Conservation (phyloP, 441 rosid species). For the Populus hybrid region DNA sequence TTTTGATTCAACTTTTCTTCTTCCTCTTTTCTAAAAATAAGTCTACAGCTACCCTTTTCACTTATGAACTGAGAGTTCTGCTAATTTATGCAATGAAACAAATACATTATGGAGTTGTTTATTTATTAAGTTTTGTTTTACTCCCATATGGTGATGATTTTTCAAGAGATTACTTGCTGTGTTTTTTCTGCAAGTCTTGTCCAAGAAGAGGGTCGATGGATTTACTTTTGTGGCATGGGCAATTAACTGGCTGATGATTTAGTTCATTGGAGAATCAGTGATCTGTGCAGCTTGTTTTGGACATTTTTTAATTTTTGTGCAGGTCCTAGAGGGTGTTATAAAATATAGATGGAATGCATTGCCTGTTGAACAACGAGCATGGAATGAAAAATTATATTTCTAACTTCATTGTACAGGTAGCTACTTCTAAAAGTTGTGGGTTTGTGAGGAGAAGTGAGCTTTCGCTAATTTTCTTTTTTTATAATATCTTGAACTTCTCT, state of each 20-base stretch:
- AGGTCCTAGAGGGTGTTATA: conserved; percentile 99
- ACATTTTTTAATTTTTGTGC: no score
- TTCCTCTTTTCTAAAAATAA: not conserved
- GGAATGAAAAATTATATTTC: conserved; percentile 99
- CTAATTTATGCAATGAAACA: not conserved
- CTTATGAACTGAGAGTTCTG: not conserved
- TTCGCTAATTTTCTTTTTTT: conserved; percentile 6
- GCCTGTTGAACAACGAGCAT: conserved; percentile 96
- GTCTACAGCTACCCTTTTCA: not conserved
- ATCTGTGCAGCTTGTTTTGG: not conserved
- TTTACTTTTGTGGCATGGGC: not conserved
- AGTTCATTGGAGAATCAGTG: not conserved
- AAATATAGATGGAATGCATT: conserved; percentile 99
- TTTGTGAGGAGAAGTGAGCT: not conserved
- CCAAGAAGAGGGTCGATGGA: not conserved
- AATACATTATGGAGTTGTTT: not conserved
- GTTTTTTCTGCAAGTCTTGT: not conserved
- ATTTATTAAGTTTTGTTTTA: not conserved
- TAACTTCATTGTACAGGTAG: conserved; percentile 98
- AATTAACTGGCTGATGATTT: not conserved
- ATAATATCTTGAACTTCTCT: not conserved
- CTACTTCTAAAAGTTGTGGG: not conserved
- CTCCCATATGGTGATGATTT: not conserved
- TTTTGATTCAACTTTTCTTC: not conserved
- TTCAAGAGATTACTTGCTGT: not conserved